Evolutionary conservation across 306 rosid species (phyloP), one percentile per base, ranked within the genome.

Genomic region (Begonia peltatifolia): DNA sequence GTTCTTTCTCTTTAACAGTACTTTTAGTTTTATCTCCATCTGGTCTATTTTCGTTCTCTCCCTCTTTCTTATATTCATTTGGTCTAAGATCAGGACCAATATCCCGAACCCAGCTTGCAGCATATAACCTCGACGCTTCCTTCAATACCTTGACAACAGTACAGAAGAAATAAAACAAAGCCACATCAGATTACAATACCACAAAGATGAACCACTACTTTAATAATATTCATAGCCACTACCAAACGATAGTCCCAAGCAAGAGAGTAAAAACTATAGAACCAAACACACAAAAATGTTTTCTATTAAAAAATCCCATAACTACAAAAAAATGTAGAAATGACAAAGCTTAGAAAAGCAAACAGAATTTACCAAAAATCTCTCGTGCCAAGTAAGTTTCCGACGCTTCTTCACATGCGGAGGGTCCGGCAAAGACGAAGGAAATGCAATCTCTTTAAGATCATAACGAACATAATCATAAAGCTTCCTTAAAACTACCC

Each of bases 41-140:
- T 14, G 74, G 62, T 15, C 61, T 42, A 60, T 67, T 74, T 36
- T 70, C 89, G 41, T 53, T 57, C 46, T 60, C 66, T 42, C 74
- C 81, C 35, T 61, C 74, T 53, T 78, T 79, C 95, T 74, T 80
- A 61, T 74, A 89, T 38, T 89, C 87, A 52, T 85, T 48, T 56
- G 97, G 97, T 16, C 85, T 76, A 53, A 89, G 90, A 20, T 89
- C 97, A 42, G 95, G 97, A 70, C 97, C 95, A 30, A 89, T 82
- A 63, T 89, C 90, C 48, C 87, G 83, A 43, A 84, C 85, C 95
- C 94, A 89, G 74, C 95, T 80, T 53, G 84, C 94, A 43, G 77
- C 81, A 69, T 89, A 84, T 61, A 84, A 84, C 83, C 83, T 80
- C 60, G 81, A 44, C 56, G 95, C 95, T 65, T 71, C 76, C 78